Base-by-base conservation (phyloP, 202 grass and related monocot genomes). In the Schoenoplectus triqueter region DNA sequence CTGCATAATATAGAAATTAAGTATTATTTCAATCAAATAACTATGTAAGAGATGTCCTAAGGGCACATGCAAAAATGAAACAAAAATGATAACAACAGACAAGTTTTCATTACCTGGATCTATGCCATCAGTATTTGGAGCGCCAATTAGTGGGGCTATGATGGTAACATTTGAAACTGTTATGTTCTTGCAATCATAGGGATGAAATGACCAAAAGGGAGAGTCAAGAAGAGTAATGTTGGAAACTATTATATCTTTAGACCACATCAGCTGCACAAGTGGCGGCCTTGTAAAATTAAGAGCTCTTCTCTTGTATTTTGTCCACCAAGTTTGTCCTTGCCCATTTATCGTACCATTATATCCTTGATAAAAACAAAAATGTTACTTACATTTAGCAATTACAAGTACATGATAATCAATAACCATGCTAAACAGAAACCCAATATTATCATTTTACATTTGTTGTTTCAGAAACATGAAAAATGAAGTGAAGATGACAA, bases 71-170 rank as follows among this genome's bases (percentile, higher is more conserved):
- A 62, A 4, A 51, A 78, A 60, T 2, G 19, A 79, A 79, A 59
- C 60, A 62, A 62, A 3, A 62, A 62, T 17, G 31, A 31, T 0
- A 14, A 78, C 8, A 56, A 11, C n/a, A 31, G 2, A 61, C 31
- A 10, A 64, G 13, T 9, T 65, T 50, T 68, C 55, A 82, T 86
- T 90, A 98, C 95, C 95, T 90, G 95, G 92, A 92, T 98, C 91
- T 89, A 98, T 98, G 57, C 95, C 95, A 84, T 98, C 95, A 7
- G 92, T 98, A 81, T 98, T 95, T 82, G 92, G 95, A 89, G 95
- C 95, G 18, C 91, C 92, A 85, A 84, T 90, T 84, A 95, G n/a
- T 79, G 95, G 95, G 82, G 95, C 87, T 73, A 98, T 84, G 73
- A 98, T 98, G 83, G 91, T 95, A 64, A 95, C 89, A 88, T 90